Percentiles rank a stretch among this genome's conserved stretches.
Conservation (phyloP, 2,329 filamentous ascomycete species). For the Magnaporthiopsis poae region DNA sequence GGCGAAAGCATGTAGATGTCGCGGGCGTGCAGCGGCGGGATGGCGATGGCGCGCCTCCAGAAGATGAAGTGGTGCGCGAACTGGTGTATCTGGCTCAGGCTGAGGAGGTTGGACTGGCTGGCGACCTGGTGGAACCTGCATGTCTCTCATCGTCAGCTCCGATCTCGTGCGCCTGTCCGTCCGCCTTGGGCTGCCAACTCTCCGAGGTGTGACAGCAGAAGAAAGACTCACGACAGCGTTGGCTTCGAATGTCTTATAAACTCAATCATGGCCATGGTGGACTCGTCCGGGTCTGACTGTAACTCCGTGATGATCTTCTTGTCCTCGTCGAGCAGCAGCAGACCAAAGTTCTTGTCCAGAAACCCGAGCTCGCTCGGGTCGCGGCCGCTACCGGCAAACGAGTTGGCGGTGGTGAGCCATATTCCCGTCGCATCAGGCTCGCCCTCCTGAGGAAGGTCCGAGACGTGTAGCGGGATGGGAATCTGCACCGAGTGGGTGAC, state of each 20-base stretch:
- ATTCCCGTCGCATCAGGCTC: slow-evolving; percentile 52
- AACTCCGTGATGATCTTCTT: slow-evolving; percentile 64
- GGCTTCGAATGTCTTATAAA: slow-evolving; percentile 68
- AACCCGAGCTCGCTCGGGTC: slow-evolving; percentile 44
- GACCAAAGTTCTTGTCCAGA: slow-evolving; percentile 74
- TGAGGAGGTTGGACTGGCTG: slow-evolving; percentile 57
- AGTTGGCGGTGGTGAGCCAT: slow-evolving; percentile 80
- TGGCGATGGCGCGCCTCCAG: slow-evolving; percentile 85
- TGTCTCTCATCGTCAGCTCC: too few relatives aligned
- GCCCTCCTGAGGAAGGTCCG: slow-evolving; percentile 60
- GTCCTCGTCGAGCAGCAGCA: slow-evolving; percentile 77
- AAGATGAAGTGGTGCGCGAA: slow-evolving; percentile 90
- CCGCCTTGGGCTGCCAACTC: not conserved
- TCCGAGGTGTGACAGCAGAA: not conserved
- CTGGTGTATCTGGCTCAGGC: slow-evolving; percentile 70
- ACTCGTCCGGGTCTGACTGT: slow-evolving; percentile 64
- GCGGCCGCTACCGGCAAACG: slow-evolving; percentile 37
- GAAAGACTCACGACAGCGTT: slow-evolving; percentile 45
- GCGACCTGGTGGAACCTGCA: slow-evolving; percentile 55
- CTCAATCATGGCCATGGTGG: slow-evolving; percentile 68
- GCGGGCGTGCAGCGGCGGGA: slow-evolving; percentile 78
- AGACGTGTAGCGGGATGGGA: slow-evolving; percentile 57
- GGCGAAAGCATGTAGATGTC: slow-evolving; percentile 89
- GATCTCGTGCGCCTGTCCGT: not conserved
- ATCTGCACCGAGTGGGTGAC: slow-evolving; percentile 56